A percentile compares a stretch with the other conserved stretches of the same genome.
phyloP scores from a whole-genome alignment of 345 rosid genomes.

The Eucalyptus sp. region DNA sequence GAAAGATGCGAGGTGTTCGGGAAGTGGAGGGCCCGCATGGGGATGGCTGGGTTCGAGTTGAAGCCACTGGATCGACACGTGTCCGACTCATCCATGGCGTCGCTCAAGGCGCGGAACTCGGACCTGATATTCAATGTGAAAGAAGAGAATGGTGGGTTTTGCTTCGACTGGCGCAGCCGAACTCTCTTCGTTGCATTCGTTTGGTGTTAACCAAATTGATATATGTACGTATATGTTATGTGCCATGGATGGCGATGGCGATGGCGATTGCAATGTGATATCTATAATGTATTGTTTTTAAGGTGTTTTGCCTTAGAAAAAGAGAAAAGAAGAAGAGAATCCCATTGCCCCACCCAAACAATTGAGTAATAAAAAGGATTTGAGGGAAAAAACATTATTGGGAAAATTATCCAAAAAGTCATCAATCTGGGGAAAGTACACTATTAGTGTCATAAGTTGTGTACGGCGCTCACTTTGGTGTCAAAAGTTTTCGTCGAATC shows the following conservation, averaged over 20 bases:
- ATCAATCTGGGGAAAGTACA: no score
- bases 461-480: no score
- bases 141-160: conserved; percentile 66
- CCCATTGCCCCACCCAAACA: accelerated
- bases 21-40: conserved; percentile 2
- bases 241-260: no score
- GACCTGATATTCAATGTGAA: conserved; percentile 54
- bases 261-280: no score
- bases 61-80: conserved; percentile 24
- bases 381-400: no score
- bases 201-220: conserved; percentile 43
- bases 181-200: conserved; percentile 83
- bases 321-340: no score
- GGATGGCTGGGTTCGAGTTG: conserved; percentile 79
- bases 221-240: accelerated
- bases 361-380: no score
- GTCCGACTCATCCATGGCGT: accelerated
- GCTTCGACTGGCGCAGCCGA: conserved; percentile 78
- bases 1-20: conserved; percentile 93
- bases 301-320: accelerated
- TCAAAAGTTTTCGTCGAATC: no score
- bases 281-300: no score
- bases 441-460: no score
- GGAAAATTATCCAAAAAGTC: no score
- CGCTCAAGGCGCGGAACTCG: no score